These are phyloP conservation scores for Halenospora varia DNA, from an alignment of 495 filamentous ascomycete species.

Conservation along the genomic window DNA sequence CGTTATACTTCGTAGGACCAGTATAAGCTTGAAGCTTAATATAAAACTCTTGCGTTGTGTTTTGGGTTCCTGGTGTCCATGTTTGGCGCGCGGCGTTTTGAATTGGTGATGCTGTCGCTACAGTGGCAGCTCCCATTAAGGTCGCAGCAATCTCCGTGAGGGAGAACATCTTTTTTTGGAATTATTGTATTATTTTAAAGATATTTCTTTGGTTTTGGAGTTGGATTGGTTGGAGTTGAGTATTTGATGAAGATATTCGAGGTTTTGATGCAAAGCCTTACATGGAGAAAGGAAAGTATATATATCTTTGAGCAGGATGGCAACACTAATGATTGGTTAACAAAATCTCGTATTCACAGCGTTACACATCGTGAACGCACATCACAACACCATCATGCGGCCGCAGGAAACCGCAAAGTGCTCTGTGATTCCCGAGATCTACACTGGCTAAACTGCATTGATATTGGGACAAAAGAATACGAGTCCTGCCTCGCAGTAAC, in stretches of 20 bases:
- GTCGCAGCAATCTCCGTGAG: background rate
- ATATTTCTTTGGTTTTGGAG: too few species aligned
- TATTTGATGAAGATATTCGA: too few species aligned
- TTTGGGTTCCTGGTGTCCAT: slow-evolving; percentile 6
- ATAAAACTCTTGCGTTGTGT: slow-evolving; percentile 23
- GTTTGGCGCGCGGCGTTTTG: slow-evolving; percentile 12
- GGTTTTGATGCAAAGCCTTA: too few species aligned
- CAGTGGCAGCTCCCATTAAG: background rate
- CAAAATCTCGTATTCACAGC: background rate
- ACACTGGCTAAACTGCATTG: background rate
- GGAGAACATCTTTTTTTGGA: background rate
- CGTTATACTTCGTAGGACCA: slow-evolving; percentile 8
- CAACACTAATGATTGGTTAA: background rate
- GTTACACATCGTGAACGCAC: background rate
- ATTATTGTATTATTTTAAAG: background rate
- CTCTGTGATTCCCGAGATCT: background rate
- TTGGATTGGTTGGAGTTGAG: too few species aligned
- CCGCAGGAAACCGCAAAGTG: too few species aligned
- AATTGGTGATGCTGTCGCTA: background rate
- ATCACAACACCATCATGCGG: background rate
- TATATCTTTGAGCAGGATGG: too few species aligned
- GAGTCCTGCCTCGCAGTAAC: too few species aligned
- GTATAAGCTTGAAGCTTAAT: slow-evolving; percentile 1
- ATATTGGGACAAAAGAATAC: too few species aligned
- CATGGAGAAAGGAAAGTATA: too few species aligned